Evolutionary conservation across 805 yeast species (phyloP).

Genomic region (Yarrowia yakushimensis): DNA sequence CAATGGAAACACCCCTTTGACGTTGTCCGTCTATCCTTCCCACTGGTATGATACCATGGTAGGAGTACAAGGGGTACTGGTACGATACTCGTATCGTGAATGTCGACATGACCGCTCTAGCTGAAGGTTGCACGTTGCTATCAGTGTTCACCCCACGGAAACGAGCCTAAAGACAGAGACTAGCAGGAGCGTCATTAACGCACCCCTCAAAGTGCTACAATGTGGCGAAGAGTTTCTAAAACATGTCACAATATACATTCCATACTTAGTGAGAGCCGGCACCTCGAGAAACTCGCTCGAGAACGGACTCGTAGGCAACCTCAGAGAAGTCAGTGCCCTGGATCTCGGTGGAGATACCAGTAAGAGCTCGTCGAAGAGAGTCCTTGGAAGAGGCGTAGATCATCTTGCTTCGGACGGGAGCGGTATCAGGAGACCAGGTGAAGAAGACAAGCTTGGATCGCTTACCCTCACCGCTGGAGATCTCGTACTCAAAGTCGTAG

Average conservation of each 20-base stretch:
- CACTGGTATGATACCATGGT: too few relatives aligned
- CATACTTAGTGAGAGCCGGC: slow-evolving; percentile 54
- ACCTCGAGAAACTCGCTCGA: slow-evolving; percentile 83
- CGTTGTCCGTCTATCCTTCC: too few relatives aligned
- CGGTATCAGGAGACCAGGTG: slow-evolving; percentile 98
- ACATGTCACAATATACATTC: slow-evolving; percentile 18
- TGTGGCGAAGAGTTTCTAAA: not conserved
- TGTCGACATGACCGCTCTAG: not conserved
- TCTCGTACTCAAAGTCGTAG: slow-evolving; percentile 94
- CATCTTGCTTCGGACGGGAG: slow-evolving; percentile 92
- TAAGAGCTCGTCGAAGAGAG: slow-evolving; percentile 94
- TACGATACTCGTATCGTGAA: not conserved
- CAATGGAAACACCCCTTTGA: too few relatives aligned
- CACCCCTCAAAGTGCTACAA: slow-evolving; percentile 6
- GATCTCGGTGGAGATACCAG: slow-evolving; percentile 89
- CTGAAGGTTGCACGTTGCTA: slow-evolving; percentile 7
- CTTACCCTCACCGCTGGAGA: slow-evolving; percentile 88
- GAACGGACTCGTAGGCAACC: slow-evolving; percentile 89
- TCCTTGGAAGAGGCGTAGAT: slow-evolving; percentile 98
- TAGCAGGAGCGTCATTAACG: not conserved
- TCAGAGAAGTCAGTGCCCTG: slow-evolving; percentile 98
- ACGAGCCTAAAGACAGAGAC: not conserved
- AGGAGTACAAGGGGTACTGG: too few relatives aligned
- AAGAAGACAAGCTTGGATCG: slow-evolving; percentile 67
- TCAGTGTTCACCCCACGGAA: not conserved